Conservation (phyloP, 768 basidiomycete species). For the Lentinula guzmanii region DNA sequence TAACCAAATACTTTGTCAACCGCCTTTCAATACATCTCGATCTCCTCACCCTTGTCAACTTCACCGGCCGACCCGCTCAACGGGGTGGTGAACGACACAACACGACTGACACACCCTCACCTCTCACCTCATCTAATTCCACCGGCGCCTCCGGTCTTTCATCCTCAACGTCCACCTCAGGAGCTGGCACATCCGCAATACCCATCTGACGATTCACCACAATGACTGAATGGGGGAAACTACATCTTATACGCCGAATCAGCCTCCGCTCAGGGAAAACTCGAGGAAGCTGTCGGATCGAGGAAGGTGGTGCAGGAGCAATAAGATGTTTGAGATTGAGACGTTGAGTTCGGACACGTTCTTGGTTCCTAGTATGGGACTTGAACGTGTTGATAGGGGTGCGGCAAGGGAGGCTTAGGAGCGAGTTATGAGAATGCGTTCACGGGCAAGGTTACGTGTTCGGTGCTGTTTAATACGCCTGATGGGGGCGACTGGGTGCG, state of each 20-base stretch:
- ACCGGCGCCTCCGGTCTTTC: constrained; percentile 7
- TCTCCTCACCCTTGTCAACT: constrained; percentile 78
- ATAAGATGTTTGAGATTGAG: constrained; percentile 92
- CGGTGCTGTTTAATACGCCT: constrained; percentile 69
- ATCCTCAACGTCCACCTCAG: no score
- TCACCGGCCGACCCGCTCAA: constrained; percentile 73
- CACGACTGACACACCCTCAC: not conserved
- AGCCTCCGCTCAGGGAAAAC: constrained; percentile 63
- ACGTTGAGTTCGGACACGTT: constrained; percentile 88
- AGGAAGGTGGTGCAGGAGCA: constrained; percentile 86
- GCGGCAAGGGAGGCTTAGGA: not conserved
- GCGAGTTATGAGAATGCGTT: constrained; percentile 26
- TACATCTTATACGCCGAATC: constrained; percentile 88
- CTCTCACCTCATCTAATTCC: constrained; percentile 4
- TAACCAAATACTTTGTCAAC: constrained; percentile 74
- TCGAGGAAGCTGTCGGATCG: constrained; percentile 83
- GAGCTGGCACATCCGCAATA: no score
- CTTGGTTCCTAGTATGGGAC: constrained; percentile 61
- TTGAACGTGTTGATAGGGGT: constrained; percentile 18
- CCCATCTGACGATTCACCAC: constrained; percentile 54
- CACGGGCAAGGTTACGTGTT: constrained; percentile 67
- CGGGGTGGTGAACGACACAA: constrained; percentile 40
- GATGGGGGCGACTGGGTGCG: constrained; percentile 90
- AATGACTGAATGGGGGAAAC: constrained; percentile 20
- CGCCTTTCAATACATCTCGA: constrained; percentile 92